Base-by-base conservation (phyloP, 2,329 filamentous ascomycete species). In the Phyllosticta capitalensis region DNA sequence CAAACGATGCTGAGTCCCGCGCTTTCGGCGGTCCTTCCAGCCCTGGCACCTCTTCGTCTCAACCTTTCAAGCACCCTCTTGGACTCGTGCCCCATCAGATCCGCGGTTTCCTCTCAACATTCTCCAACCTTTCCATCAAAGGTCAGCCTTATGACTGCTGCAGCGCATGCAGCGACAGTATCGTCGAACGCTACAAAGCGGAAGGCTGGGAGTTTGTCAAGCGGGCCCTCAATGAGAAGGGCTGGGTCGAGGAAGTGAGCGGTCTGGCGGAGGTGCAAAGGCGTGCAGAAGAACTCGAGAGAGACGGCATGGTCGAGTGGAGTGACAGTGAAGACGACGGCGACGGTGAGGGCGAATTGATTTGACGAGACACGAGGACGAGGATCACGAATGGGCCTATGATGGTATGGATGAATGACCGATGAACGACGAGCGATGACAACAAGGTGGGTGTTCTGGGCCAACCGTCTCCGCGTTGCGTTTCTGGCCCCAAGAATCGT, bases 141-240 rank as follows among this genome's bases (percentile, higher is more conserved):
- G 89, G 89, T 9, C 80, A 83, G 65, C 87, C 88, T 0, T 95
- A 92, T 71, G 85, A 90, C 60, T 86, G 85, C 71, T 95, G 90
- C 72, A 90, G 88, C 54, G 90, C 88, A 1, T 95, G 90, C 67
- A 90, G 87, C 63, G 81, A 82, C 33, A 83, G 80, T 51, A 84
- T 95, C 26, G 72, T 92, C 0, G 77, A 80, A 0, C 83, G 83
- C 0, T 94, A 92, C 69, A 79, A 83, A 52, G 71, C 74, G 1
- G 81, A 86, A 52, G 86, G 85, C 0, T 95, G 89, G 89, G 82
- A 78, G 0, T 95, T 95, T 69, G 83, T 94, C 33, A 86, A 86
- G 75, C 79, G 80, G 60, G 89, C 89, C 0, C 73, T 94, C 14
- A 82, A 84, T 61, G 87, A 92, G 71, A 85, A 84, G 67, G 86